Evolutionary conservation across 2,329 filamentous ascomycete species (phyloP).

Genomic region (Dactylellina cionopaga): DNA sequence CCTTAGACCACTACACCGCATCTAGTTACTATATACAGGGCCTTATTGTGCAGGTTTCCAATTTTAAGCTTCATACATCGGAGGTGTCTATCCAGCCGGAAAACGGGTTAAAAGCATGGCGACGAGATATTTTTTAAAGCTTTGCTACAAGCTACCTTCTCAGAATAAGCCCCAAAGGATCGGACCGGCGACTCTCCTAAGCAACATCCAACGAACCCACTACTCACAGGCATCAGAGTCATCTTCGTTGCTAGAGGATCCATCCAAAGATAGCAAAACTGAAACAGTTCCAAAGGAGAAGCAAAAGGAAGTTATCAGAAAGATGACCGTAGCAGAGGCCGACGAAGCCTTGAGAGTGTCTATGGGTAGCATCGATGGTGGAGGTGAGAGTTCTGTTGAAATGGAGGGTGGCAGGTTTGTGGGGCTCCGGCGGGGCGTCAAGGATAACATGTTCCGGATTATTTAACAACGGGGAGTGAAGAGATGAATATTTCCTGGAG

Average conservation of each 20-base stretch:
- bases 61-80: no score
- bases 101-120: no score
- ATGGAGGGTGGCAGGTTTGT: conserved; percentile 48
- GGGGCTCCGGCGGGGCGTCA: conserved; percentile 31
- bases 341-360: conserved; percentile 39
- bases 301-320: background rate
- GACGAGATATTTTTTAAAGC: no score
- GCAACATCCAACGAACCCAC: background rate
- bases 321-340: conserved; percentile 27
- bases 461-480: no score
- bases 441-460: conserved; percentile 48
- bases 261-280: background rate
- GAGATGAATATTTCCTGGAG: no score
- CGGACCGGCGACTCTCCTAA: background rate
- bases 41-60: no score
- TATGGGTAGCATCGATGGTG: conserved; percentile 34
- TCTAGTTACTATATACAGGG: no score
- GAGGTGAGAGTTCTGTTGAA: conserved; percentile 34
- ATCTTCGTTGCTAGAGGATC: background rate
- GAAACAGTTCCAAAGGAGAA: background rate
- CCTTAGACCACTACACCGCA: no score
- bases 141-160: background rate
- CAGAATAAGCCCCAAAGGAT: background rate
- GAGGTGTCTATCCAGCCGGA: no score
- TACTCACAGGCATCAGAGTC: background rate